These are phyloP conservation scores for Colletotrichum tropicicola DNA, from an alignment of 2,329 filamentous ascomycete species.

Conservation along the genomic window DNA sequence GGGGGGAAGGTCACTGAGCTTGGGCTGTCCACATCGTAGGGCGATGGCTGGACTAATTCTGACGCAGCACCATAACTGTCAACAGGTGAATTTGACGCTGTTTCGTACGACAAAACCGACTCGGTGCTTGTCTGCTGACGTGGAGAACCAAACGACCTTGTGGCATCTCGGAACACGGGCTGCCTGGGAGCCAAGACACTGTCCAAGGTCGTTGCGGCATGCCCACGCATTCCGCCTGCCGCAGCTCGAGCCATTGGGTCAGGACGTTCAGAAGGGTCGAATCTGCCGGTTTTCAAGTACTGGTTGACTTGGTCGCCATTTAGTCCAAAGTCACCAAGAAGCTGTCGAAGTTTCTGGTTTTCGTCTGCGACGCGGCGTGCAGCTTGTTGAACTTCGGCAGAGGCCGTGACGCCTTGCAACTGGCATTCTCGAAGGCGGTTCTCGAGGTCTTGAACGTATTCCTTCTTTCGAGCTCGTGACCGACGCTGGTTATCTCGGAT, in stretches of 20 bases:
- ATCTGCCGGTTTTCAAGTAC: slow-evolving; percentile 41
- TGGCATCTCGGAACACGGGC: slow-evolving; percentile 28
- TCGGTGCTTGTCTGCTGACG: not conserved
- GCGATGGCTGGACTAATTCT: not conserved
- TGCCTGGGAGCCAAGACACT: slow-evolving; percentile 47
- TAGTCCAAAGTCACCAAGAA: slow-evolving; percentile 68
- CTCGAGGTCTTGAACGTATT: slow-evolving; percentile 77
- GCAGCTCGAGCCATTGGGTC: not conserved
- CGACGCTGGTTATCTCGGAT: slow-evolving; percentile 82
- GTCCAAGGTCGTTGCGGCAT: slow-evolving; percentile 39
- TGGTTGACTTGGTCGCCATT: slow-evolving; percentile 62
- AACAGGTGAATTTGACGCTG: not conserved
- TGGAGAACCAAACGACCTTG: not conserved
- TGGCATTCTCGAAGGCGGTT: slow-evolving; percentile 70
- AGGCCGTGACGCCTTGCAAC: slow-evolving; percentile 72
- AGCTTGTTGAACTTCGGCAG: slow-evolving; percentile 75
- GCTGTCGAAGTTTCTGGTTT: slow-evolving; percentile 69
- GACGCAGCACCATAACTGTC: slow-evolving; percentile 3
- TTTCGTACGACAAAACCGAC: not conserved
- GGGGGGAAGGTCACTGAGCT: not conserved
- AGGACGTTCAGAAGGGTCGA: not conserved
- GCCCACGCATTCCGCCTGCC: not conserved
- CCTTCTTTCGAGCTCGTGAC: slow-evolving; percentile 77
- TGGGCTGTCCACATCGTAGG: not conserved
- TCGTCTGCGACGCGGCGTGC: slow-evolving; percentile 75